A percentile compares a stretch with the other conserved stretches of the same genome.
phyloP scores from a whole-genome alignment of 805 yeast genomes.

The Cyberlindnera xylosilytica region DNA sequence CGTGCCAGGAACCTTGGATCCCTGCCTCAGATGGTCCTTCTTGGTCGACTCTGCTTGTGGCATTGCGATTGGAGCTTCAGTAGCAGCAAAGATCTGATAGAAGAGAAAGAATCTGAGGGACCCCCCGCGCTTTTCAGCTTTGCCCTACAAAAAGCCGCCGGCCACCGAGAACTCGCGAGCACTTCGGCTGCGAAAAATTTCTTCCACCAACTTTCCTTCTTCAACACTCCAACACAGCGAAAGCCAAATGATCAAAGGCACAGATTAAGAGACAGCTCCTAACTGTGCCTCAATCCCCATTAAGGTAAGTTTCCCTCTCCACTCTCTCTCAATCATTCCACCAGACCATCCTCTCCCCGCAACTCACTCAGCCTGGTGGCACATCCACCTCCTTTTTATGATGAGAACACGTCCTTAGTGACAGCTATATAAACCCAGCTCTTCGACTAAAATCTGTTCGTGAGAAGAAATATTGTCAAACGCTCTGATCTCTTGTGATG shows the following conservation, averaged over 20 bases:
- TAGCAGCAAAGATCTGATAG: no score
- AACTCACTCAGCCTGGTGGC: neutral
- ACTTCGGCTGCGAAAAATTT: no score
- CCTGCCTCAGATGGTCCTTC: slow-evolving; percentile 42
- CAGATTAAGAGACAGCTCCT: no score
- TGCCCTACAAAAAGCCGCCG: no score
- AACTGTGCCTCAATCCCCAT: no score
- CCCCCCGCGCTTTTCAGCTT: no score
- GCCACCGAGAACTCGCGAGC: no score
- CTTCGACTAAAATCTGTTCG: slow-evolving; percentile 29
- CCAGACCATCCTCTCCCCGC: neutral
- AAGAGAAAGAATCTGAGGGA: no score
- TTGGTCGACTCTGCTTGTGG: neutral
- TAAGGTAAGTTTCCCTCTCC: neutral
- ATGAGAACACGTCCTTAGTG: slow-evolving; percentile 24
- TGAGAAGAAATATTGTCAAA: slow-evolving; percentile 28
- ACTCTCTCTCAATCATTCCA: neutral
- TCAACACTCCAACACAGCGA: no score
- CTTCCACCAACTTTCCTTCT: neutral
- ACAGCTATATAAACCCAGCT: slow-evolving; percentile 29
- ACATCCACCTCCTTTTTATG: slow-evolving; percentile 4
- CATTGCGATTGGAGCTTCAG: no score
- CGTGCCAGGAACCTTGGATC: slow-evolving; percentile 38
- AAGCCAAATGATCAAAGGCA: no score
- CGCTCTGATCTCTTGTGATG: slow-evolving; percentile 22